Conservation (phyloP, 2,329 filamentous ascomycete genomes). For the Tolypocladium endophyticum region DNA sequence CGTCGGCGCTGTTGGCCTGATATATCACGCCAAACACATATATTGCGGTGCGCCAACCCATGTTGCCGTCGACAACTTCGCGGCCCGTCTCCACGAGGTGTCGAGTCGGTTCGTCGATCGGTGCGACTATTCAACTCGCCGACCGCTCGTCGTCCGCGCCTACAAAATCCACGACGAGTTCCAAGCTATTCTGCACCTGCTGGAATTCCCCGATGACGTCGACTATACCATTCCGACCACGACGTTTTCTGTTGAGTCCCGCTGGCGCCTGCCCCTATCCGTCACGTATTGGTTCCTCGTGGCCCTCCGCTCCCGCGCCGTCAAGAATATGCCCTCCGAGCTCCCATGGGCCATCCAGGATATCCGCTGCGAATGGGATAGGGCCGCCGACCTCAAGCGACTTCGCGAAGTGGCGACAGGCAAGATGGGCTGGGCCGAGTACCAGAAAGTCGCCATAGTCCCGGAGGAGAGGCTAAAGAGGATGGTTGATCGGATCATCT, state of each 20-base stretch:
- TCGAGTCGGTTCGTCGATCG: background rate
- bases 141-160: background rate
- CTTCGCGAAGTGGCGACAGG: background rate
- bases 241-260: background rate
- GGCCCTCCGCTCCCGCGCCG: background rate
- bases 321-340: background rate
- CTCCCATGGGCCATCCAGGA: background rate
- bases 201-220: background rate
- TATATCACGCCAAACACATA: background rate
- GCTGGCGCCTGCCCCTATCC: background rate
- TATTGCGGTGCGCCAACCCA: background rate
- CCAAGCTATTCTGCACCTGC: background rate
- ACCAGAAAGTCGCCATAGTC: background rate
- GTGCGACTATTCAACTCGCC: background rate
- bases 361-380: background rate
- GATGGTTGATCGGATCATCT: too few relatives aligned
- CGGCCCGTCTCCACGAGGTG: background rate
- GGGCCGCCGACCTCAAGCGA: background rate
- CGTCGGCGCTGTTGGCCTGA: background rate
- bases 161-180: background rate
- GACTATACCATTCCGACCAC: background rate
- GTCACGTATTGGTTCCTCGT: background rate
- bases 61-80: background rate
- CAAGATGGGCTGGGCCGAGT: background rate
- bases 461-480: background rate